Conservation (phyloP, 208 protist genomes). For the Trypanosoma grayi region DNA sequence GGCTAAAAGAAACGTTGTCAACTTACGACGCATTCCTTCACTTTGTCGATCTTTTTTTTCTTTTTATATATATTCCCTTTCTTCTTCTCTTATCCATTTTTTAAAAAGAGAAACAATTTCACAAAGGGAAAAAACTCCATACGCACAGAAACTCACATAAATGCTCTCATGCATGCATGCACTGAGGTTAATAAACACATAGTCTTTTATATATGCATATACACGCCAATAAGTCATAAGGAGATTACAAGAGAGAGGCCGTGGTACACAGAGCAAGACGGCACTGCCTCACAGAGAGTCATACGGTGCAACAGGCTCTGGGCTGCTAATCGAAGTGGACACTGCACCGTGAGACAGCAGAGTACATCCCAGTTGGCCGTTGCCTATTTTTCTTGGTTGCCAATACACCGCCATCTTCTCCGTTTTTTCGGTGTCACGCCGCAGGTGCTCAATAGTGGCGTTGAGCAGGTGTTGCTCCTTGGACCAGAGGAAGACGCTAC, state of each 20-base stretch:
- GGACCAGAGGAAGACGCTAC: conserved; percentile 26
- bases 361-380: neutral
- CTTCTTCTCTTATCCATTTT: neutral
- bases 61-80: neutral
- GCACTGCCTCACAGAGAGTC: neutral
- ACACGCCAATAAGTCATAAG: conserved; percentile 7
- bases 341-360: neutral
- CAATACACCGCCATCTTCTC: conserved; percentile 8
- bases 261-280: neutral
- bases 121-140: neutral
- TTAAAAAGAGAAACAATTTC: neutral
- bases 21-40: neutral
- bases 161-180: no score
- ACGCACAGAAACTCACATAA: no score
- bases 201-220: conserved; percentile 1
- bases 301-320: neutral
- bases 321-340: neutral
- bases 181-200: neutral
- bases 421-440: conserved; percentile 26
- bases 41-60: conserved; percentile 1
- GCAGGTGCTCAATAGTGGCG: conserved; percentile 31
- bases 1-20: conserved; percentile 2
- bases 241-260: conserved; percentile 4
- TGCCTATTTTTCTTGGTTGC: neutral
- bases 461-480: conserved; percentile 71